Percentiles rank a stretch among this genome's conserved stretches.
These are phyloP conservation scores for Amanita molliuscula DNA, from an alignment of 768 basidiomycete genomes.

Conservation along the genomic window DNA sequence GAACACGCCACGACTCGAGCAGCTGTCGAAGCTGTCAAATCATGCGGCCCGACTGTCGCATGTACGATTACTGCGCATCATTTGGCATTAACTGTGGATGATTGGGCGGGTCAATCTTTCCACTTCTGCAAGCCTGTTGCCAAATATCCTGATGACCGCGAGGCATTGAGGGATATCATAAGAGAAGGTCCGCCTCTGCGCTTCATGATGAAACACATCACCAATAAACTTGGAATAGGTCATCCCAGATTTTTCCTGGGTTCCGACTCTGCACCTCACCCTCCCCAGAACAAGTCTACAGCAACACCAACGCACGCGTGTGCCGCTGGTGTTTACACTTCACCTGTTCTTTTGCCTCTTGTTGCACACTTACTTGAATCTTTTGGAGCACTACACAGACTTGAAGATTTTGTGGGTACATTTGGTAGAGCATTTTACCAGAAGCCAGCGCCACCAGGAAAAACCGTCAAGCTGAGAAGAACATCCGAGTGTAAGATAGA, in stretches of 20 bases:
- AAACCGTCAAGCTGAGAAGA: slow-evolving; percentile 33
- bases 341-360: slow-evolving; percentile 83
- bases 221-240: slow-evolving; percentile 28
- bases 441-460: slow-evolving; percentile 17
- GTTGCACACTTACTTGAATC: slow-evolving; percentile 83
- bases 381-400: slow-evolving; percentile 73
- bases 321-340: slow-evolving; percentile 95
- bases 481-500: slow-evolving; percentile 29
- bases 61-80: slow-evolving; percentile 99
- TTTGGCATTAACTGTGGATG: slow-evolving; percentile 86
- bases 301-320: slow-evolving; percentile 65
- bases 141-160: slow-evolving; percentile 87
- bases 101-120: slow-evolving; percentile 93
- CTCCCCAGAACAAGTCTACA: slow-evolving; percentile 53
- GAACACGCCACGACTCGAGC: slow-evolving; percentile 95
- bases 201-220: no score
- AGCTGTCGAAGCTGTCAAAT: slow-evolving; percentile 79
- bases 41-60: slow-evolving; percentile 71
- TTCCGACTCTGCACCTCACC: slow-evolving; percentile 94
- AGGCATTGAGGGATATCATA: slow-evolving; percentile 71
- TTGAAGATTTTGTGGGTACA: slow-evolving; percentile 70
- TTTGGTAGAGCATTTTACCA: slow-evolving; percentile 80
- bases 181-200: slow-evolving; percentile 43
- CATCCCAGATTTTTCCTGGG: slow-evolving; percentile 96
- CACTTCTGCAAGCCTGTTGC: slow-evolving; percentile 98